These are phyloP conservation scores for Tulasnella sp. DNA, from an alignment of 768 basidiomycete genomes.

Conservation along the genomic window DNA sequence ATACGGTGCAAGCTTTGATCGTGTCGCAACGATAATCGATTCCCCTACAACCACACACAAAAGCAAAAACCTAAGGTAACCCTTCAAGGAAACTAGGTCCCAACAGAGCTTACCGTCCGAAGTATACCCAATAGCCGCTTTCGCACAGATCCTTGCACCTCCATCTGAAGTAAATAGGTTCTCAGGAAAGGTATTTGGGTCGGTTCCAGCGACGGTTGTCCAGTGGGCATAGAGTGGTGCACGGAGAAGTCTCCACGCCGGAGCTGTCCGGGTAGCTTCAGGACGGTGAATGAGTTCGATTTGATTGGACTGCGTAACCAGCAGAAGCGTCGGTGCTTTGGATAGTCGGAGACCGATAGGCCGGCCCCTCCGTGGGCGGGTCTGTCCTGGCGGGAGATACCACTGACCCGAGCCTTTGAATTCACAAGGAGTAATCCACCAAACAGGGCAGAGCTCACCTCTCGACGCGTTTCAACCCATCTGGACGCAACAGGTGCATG, in stretches of 20 bases:
- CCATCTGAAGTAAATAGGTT: not conserved
- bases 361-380: not conserved
- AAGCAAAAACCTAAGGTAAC: too few relatives aligned
- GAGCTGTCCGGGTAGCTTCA: not conserved
- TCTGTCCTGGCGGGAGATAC: not conserved
- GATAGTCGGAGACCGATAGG: not conserved
- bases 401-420: not conserved
- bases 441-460: not conserved
- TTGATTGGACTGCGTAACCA: slow-evolving; percentile 9
- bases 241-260: too few relatives aligned
- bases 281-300: not conserved
- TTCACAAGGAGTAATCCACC: not conserved
- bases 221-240: too few relatives aligned
- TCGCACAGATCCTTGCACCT: not conserved
- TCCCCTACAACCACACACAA: too few relatives aligned
- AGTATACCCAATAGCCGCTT: slow-evolving; percentile 4
- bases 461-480: slow-evolving; percentile 5
- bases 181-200: not conserved
- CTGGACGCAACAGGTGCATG: not conserved
- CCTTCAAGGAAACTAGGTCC: too few relatives aligned
- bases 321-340: not conserved
- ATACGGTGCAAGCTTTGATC: not conserved
- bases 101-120: slow-evolving; percentile 8
- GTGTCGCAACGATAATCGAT: not conserved
- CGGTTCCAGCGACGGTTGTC: too few relatives aligned